Evolutionary conservation across 768 basidiomycete genomes (phyloP), one percentile per base, ranked within the genome.

Genomic region (Austroboletus eburneus): DNA sequence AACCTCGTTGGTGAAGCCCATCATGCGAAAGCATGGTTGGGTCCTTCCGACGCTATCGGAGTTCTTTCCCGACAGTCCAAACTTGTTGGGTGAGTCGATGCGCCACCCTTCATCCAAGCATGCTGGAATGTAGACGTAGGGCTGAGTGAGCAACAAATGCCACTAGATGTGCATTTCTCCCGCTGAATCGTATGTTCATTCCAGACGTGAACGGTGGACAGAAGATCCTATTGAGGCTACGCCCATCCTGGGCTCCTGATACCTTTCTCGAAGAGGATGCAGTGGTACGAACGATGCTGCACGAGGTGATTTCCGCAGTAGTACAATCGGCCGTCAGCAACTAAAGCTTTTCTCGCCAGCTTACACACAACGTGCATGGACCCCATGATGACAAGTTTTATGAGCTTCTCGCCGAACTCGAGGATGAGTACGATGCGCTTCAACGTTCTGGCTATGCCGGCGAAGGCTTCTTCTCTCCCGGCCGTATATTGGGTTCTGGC

Each of bases 21-120:
- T 97, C 54, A 96, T 96, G 93, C 73, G 83, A 47, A 89, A 84
- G 54, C 85, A 85, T 55, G 69, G 69, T 5, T 97, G 93, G 93
- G 73, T 76, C 22, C 71, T 91, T 22, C 85, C 87, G 22, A 74
- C 80, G 1, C 78, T 91, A n/a, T 71, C 81, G n/a, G 89, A 95
- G 65, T 92, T 94, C 74, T 91, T 87, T 56, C 91, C 91, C 5
- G 78, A 81, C 9, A 78, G 78, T 42, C 76, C 81, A 0, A 80
- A 74, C 59, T 70, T 95, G 17, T 68, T 91, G 24, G 91, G 91
- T 87, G 52, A 53, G 83, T 59, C 32, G 10, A n/a, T n/a, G n/a
- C n/a, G n/a, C n/a, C n/a, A n/a, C n/a, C n/a, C n/a, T n/a, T n/a
- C n/a, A n/a, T n/a, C n/a, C n/a, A 30, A 29, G 17, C 18, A 12